These are phyloP conservation scores for Ceratocystis variospora DNA, from an alignment of 2,329 filamentous ascomycete species.

Conservation along the genomic window DNA sequence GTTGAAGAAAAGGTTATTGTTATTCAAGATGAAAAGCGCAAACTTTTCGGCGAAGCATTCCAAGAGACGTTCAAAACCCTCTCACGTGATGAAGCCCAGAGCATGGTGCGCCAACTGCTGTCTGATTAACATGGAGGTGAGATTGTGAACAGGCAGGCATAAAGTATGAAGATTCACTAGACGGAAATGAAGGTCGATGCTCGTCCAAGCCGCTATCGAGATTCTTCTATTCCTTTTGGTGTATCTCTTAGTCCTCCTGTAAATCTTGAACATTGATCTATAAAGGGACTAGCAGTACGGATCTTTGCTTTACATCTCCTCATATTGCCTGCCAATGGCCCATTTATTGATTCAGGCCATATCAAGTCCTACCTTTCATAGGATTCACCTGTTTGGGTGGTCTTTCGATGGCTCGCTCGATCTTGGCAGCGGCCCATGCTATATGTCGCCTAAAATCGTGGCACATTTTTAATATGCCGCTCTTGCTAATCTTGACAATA, in stretches of 20 bases:
- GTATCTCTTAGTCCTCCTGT: too few relatives aligned
- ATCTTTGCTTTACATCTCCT: too few relatives aligned
- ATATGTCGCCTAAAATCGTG: background rate
- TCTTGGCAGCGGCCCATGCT: background rate
- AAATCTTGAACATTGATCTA: too few relatives aligned
- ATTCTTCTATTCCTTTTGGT: too few relatives aligned
- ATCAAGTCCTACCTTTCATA: background rate
- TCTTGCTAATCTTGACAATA: too few relatives aligned
- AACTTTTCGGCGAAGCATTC: conserved; percentile 66
- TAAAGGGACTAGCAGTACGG: too few relatives aligned
- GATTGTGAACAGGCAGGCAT: background rate
- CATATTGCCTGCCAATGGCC: too few relatives aligned
- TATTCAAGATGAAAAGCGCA: conserved; percentile 66
- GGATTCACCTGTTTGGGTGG: background rate
- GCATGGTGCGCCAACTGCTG: conserved; percentile 16
- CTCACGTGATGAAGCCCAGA: conserved; percentile 1
- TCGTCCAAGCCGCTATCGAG: too few relatives aligned
- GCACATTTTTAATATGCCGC: background rate
- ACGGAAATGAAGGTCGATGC: background rate
- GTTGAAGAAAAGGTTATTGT: conserved; percentile 71
- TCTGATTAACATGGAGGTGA: background rate
- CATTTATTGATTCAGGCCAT: background rate
- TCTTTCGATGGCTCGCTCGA: background rate
- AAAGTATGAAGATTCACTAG: background rate
- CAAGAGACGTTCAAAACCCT: conserved; percentile 45